Evolutionary conservation across 352 stramenopile genomes (phyloP), one percentile per base, ranked within the genome.

Genomic region (Nothophytophthora sp.): DNA sequence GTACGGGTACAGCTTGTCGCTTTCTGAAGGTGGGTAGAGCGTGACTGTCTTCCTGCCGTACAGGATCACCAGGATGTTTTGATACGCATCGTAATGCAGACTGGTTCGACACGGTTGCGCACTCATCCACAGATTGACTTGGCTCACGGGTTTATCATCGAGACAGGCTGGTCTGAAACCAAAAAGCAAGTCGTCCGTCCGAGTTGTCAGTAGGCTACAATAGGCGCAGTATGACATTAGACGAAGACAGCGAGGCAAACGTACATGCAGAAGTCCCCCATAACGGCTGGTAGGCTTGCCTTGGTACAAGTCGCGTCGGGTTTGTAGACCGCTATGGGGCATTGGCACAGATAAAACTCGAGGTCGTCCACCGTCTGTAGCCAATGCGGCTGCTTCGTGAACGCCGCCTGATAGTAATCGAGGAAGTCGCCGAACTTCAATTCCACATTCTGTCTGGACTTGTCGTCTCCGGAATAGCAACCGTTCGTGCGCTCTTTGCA

Each of bases 91-190:
- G 50, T 93, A 95, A 35, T 95, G 85, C 7, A 95, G 57, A 12
- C 66, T 86, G 3, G 85, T 93, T 16, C 67, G 63, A 7, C 77
- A 81, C 23, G 67, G 13, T 20, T 64, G 59, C 10, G 88, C 72
- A 6, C 67, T 70, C 74, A 95, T 91, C 85, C 85, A 95, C 16
- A 95, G 37, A 56, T 95, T 95, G n/a, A 93, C 70, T 76, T 92
- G 80, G 16, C 61, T 78, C n/a, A 93, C 24, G n/a, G 44, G 38
- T 25, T 74, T 51, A 5, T 45, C 28, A 5, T 65, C 32, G 22
- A 94, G 62, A 22, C 56, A 65, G 1, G 45, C 28, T 18, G 80
- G 80, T 18, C 82, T 92, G 47, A 20, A 60, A n/a, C n/a, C n/a
- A n/a, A 20, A 35, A 18, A 59, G 18, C 18, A 55, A 29, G 7